Evolutionary conservation across 805 yeast genomes (phyloP).

Genomic region (Wickerhamomyces canadensis): DNA sequence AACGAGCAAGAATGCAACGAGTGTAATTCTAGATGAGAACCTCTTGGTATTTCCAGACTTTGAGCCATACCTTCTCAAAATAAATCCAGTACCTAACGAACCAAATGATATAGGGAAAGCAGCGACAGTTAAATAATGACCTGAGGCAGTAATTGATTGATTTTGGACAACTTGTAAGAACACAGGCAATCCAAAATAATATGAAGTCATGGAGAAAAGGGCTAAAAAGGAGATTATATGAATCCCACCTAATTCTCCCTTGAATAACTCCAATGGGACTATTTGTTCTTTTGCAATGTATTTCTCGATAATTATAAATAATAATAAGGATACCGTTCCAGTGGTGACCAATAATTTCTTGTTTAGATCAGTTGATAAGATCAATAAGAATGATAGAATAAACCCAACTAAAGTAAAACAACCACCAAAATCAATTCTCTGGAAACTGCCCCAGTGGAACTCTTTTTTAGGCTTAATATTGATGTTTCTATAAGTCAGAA

Average conservation of each 20-base stretch:
- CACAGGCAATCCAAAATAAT: background rate
- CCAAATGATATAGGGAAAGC: slow-evolving; percentile 19
- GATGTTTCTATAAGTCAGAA: slow-evolving; percentile 18
- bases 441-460: slow-evolving; percentile 24
- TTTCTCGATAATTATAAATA: slow-evolving; percentile 30
- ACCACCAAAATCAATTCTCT: slow-evolving; percentile 33
- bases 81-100: slow-evolving; percentile 29
- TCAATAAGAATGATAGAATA: slow-evolving; percentile 26
- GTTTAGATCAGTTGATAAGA: slow-evolving; percentile 23
- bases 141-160: slow-evolving; percentile 28
- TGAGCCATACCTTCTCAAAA: slow-evolving; percentile 3
- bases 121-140: slow-evolving; percentile 30
- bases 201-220: background rate
- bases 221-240: slow-evolving; percentile 18
- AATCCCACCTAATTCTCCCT: slow-evolving; percentile 31
- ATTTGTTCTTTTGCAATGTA: slow-evolving; percentile 30
- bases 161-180: slow-evolving; percentile 21
- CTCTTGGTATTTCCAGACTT: slow-evolving; percentile 1
- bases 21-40: slow-evolving; percentile 1
- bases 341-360: background rate
- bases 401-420: slow-evolving; percentile 26
- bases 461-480: slow-evolving; percentile 3
- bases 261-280: slow-evolving; percentile 31
- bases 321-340: slow-evolving; percentile 6
- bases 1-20: background rate